Evolutionary conservation across 805 yeast genomes (phyloP), one percentile per base, ranked within the genome.

Genomic region (Pichia membranifaciens): DNA sequence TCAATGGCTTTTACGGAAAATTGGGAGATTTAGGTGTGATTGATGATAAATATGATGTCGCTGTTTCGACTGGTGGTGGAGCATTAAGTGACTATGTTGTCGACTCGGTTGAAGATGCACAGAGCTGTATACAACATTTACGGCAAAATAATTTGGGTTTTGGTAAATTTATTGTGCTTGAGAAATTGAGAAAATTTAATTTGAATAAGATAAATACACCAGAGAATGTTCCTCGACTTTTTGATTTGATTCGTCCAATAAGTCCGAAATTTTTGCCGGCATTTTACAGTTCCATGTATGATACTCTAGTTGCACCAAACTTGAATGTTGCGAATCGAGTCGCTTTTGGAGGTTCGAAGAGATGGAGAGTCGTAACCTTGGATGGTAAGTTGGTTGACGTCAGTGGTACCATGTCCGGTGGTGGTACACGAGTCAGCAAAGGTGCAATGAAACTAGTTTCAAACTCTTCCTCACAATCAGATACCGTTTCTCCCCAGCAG

Each of bases 371-470:
- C 21, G 98, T 95, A 0, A 89, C 98, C 0, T 63, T 89, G 8
- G 95, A 87, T 62, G 99, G 99, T 21, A 84, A 88, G 56, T 70
- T 93, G 20, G 91, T 93, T 48, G 97, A 90, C 58, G 80, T 83
- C 15, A 85, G 96, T 2, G 99, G 99, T 65, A 87, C 97, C 1
- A 82, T 95, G 82, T 81, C 95, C 41, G 99, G 99, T 57, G 99
- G 99, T 67, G 99, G 98, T 45, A 76, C 73, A 46, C 70, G 75
- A 35, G 76, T 74, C 8, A 73, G 76, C 16, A 75, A 75, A 43
- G 99, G 98, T 5, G 82, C 84, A 2, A 88, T 93, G 96, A 79
- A 74, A 49, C 66, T 75, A 36, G 60, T 70, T 32, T 71, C 76
- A 17, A 53, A 54, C 23, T 66, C 68, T 4, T 56, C 68, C 1